phyloP scores from a whole-genome alignment of 345 rosid genomes.

The Dipteronia dyeriana region DNA sequence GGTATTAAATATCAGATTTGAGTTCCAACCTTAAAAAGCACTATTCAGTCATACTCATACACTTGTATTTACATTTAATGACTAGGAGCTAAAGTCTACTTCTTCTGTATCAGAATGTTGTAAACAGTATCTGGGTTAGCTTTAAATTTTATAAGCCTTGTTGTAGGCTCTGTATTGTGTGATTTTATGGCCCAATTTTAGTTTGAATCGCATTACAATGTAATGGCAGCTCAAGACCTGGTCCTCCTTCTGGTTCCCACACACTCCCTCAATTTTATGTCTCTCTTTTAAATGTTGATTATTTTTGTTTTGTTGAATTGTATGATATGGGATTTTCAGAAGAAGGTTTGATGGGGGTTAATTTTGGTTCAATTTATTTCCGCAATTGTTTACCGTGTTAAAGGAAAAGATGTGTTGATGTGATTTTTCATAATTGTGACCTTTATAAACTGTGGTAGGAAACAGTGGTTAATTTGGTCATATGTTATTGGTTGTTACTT shows the following conservation, averaged over 20 bases:
- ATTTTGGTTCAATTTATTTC: too few relatives aligned
- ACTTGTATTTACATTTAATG: conserved; percentile 27
- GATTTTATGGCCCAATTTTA: background rate
- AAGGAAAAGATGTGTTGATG: background rate
- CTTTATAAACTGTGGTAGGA: background rate
- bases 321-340: too few relatives aligned
- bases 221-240: too few relatives aligned
- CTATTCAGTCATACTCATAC: background rate
- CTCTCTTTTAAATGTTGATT: too few relatives aligned
- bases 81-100: background rate
- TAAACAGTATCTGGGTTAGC: background rate
- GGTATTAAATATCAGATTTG: too few relatives aligned
- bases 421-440: background rate
- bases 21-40: background rate
- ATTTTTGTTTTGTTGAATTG: too few relatives aligned
- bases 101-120: background rate
- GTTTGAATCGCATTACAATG: background rate
- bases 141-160: conserved; percentile 6
- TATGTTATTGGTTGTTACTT: conserved; percentile 8
- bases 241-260: too few relatives aligned
- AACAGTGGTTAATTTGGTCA: background rate
- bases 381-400: too few relatives aligned
- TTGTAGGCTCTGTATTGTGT: background rate
- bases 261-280: too few relatives aligned
- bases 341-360: too few relatives aligned